phyloP scores from a whole-genome alignment of 2,329 filamentous ascomycete genomes.

The Rhinocladiella similis region DNA sequence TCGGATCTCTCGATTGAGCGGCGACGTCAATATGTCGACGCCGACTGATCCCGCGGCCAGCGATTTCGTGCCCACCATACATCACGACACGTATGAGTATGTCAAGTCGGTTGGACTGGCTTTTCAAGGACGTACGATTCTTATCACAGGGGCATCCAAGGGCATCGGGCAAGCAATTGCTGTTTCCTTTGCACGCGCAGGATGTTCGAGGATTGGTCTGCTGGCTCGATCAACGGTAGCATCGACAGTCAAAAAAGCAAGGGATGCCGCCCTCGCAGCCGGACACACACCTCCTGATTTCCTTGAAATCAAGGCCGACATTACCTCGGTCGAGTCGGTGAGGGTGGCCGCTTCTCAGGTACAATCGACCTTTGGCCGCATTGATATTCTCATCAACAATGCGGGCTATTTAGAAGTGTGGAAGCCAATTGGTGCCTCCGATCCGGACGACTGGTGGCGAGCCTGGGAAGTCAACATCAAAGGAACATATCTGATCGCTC shows the following conservation, averaged over 20 bases:
- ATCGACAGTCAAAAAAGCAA: slow-evolving; percentile 26
- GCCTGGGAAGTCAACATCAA: slow-evolving; percentile 26
- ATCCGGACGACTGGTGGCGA: slow-evolving; percentile 25
- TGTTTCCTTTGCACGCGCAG: slow-evolving; percentile 33
- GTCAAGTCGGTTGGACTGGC: slow-evolving; percentile 41
- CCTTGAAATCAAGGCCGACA: slow-evolving; percentile 34
- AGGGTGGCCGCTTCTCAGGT: slow-evolving; percentile 31
- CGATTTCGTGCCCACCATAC: slow-evolving; percentile 16
- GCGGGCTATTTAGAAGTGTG: slow-evolving; percentile 28
- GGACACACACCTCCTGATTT: slow-evolving; percentile 33
- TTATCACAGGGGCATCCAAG: slow-evolving; percentile 39
- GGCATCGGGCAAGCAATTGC: slow-evolving; percentile 39
- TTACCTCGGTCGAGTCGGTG: slow-evolving; percentile 33
- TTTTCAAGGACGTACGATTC: slow-evolving; percentile 34
- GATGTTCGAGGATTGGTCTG: slow-evolving; percentile 38
- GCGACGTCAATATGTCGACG: no score
- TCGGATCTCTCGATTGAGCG: no score
- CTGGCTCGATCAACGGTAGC: slow-evolving; percentile 29
- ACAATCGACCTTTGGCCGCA: slow-evolving; percentile 30
- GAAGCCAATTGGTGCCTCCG: slow-evolving; percentile 13
- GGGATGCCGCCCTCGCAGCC: slow-evolving; percentile 28
- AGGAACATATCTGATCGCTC: slow-evolving; percentile 17
- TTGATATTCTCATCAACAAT: slow-evolving; percentile 39
- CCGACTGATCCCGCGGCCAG: no score
- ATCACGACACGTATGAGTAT: slow-evolving; percentile 54